Evolutionary conservation across 164 flowering plant genomes (phyloP).

Genomic region (Euptelea pleiosperma): DNA sequence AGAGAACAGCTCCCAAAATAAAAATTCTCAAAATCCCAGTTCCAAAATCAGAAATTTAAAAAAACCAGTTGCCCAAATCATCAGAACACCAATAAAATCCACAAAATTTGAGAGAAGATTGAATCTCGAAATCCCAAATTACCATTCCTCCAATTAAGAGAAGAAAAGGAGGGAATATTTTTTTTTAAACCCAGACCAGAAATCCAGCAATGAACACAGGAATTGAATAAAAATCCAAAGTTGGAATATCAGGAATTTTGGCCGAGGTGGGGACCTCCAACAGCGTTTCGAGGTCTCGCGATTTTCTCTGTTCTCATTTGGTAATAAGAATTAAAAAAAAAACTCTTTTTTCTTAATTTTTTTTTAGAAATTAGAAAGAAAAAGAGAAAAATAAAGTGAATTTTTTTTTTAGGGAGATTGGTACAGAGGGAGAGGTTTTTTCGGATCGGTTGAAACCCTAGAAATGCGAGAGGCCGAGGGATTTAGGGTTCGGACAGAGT

Average conservation of each 20-base stretch:
- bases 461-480: conserved; percentile 13
- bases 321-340: background rate
- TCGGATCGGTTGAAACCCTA: conserved; percentile 17
- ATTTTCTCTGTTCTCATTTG: background rate
- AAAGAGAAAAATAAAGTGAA: background rate
- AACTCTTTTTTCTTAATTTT: background rate
- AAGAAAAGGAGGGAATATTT: background rate
- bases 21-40: background rate
- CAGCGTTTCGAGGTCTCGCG: background rate
- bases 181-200: conserved; percentile 25
- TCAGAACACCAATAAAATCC: background rate
- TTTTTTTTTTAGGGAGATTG: background rate
- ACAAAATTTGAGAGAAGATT: background rate
- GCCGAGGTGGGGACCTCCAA: background rate
- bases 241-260: background rate
- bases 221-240: background rate
- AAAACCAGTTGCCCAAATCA: too few relatives aligned
- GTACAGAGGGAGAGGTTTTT: conserved; percentile 3
- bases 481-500: background rate
- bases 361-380: background rate
- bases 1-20: background rate
- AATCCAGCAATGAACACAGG: conserved; percentile 15
- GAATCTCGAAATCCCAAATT: background rate
- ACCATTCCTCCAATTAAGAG: background rate
- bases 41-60: conserved; percentile 7